Evolutionary conservation across 108 stramenopile genomes (phyloP), one percentile per base, ranked within the genome.

Genomic region (Nannochloropsis gaditana): DNA sequence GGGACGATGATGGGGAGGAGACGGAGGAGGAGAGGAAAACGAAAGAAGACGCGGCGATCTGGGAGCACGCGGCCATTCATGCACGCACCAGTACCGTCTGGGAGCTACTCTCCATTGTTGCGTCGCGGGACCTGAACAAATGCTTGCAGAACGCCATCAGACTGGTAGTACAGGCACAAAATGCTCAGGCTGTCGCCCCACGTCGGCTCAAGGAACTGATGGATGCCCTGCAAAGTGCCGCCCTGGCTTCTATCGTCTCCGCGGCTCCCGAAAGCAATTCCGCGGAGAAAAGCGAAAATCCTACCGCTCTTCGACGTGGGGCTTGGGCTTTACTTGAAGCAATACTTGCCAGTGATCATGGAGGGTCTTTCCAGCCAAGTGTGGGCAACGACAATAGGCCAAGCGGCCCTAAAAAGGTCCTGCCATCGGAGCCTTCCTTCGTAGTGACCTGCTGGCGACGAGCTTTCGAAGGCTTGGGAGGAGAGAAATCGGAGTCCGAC

Each of bases 361-460:
- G 19, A n/a, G 59, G 19, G 59, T n/a, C 19, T 73, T 15, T n/a
- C 59, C n/a, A n/a, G 59, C 59, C n/a, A n/a, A 15, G 19, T n/a
- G n/a, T 15, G 19, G 59, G 59, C 19, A 73, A n/a, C 59, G n/a
- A n/a, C 59, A 2, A n/a, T n/a, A 44, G 50, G 9, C 9, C 17
- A 17, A 44, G 47, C 31, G 43, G 50, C 44, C 17, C 17, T 50
- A 19, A 41, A n/a, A n/a, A 42, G 10, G 83, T 73, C 9, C 9
- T 9, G 83, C 43, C 43, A 79, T 45, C 84, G 84, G 87, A 87
- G 42, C 87, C 87, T 6, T 81, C 84, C 47, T 87, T 87, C 44
- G 87, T 84, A 42, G 79, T 87, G 41, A 79, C 83, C 43, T 87
- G 87, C 87, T 87, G 87, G 87, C 45, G 80, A 79, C 42, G 44